Conservation (phyloP, 2,329 filamentous ascomycete genomes). For the Ascochyta fabae region DNA sequence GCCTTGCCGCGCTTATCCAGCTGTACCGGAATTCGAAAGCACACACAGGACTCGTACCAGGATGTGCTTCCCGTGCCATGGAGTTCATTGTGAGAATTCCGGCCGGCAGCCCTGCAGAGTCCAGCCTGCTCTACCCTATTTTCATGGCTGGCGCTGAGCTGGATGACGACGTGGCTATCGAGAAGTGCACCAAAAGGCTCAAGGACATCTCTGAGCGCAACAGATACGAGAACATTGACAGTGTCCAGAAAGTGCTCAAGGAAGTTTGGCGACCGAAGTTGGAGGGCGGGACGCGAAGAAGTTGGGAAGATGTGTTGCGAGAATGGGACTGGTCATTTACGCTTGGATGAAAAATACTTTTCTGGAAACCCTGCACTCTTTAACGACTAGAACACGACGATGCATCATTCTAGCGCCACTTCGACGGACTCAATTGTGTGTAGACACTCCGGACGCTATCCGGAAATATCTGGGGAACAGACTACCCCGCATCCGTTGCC, state of each 20-base stretch:
- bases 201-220: constrained; percentile 44
- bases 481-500: constrained; percentile 9
- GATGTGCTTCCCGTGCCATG: constrained; percentile 42
- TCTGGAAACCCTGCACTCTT: neutral
- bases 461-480: neutral
- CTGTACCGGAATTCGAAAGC: constrained; percentile 41
- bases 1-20: constrained; percentile 45
- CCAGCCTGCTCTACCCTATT: constrained; percentile 45
- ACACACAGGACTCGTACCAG: constrained; percentile 34
- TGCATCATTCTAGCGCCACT: neutral
- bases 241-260: constrained; percentile 44
- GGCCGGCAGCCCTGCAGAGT: constrained; percentile 43
- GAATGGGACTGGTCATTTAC: constrained; percentile 48
- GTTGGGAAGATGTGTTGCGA: constrained; percentile 46
- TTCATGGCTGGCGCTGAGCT: constrained; percentile 46
- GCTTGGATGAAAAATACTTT: constrained; percentile 27
- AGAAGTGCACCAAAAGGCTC: constrained; percentile 38
- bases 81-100: constrained; percentile 45
- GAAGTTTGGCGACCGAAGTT: constrained; percentile 44
- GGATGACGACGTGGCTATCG: constrained; percentile 36
- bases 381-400: neutral
- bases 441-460: neutral
- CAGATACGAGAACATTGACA: constrained; percentile 44
- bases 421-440: neutral
- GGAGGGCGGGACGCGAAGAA: constrained; percentile 35